Base-by-base conservation (phyloP, 495 filamentous ascomycete species). In the Penicillium pulvis region DNA sequence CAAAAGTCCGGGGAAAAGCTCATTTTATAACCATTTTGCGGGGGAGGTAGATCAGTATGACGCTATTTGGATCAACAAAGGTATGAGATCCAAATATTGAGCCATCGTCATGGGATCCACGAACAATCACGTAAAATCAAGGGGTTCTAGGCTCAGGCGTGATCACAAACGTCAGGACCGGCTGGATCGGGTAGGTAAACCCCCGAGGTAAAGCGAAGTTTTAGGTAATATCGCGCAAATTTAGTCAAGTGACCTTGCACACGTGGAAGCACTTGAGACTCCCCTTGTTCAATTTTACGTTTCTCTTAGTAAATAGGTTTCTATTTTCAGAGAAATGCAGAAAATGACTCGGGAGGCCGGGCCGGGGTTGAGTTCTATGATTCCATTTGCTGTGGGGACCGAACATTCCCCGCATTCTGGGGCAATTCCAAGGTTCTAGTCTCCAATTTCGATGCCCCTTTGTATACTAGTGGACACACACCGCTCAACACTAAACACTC, bases 201-300 rank as follows among this genome's bases (percentile, higher is more conserved):
- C 33, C 33, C 58, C 52, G 58, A 45, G n/a, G 52, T 28, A 50
- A 60, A 46, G 45, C 58, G 58, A 55, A 31, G 0, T 35, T 20
- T 56, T 60, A 56, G 58, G 58, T 60, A 60, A 60, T 60, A 55
- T 60, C 45, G 28, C 58, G 58, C 58, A 60, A 60, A 44, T 30
- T 30, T 8, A 24, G 51, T 60, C 51, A 50, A 51, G 23, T 36
- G 58, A 41, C 39, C 39, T 6, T 41, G 39, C 6, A 41, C 39
- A 41, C 39, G 39, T 41, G 39, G 6, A 17, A 16, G 39, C 14
- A 6, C 16, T 41, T 17, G 39, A 0, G 14, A 17, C 16, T 41
- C 39, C 6, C 39, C 16, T 17, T 17, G 6, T 16, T 41, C 14
- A 3, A 17, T 41, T 41, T 41, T 41, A 41, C 39, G 39, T 41